Base-by-base conservation (phyloP, 345 rosid genomes). In the Carallia brachiata region DNA sequence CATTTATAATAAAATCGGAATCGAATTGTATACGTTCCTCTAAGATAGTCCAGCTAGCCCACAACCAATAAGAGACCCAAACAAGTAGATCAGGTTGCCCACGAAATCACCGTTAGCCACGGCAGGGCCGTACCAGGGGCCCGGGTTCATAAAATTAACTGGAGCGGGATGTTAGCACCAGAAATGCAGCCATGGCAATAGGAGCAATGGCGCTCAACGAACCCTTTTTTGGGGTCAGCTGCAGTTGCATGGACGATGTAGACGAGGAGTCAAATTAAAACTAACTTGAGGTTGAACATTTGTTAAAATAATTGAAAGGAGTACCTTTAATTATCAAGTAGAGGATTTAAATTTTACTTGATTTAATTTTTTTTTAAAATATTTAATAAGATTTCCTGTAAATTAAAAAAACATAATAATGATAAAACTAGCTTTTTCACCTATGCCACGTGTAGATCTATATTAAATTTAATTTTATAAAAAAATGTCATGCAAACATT, bases 11-110 rank as follows among this genome's bases (percentile, higher is more conserved):
- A n/a, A n/a, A n/a, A n/a, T n/a, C n/a, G 23, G 23, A 23, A 23
- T 23, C 23, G 23, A 23, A 77, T 89, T 87, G 81, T 78, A 89
- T 63, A 89, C 78, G 71, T 88, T 84, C 34, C 85, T 85, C 68
- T 89, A 90, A 78, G 89, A 40, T 23, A 90, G 82, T 4, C 93
- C 93, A 13, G 98, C 97, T 17, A 90, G 81, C 9, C 97, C 98
- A 58, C 96, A 93, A 1, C 98, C 98, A 18, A 89, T 1, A 15
- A 90, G 91, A 37, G 96, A 93, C 6, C 97, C 96, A 19, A 81
- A 91, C 98, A 95, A 92, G 74, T 92, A 90, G 84, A 90, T 85
- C 92, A 91, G 90, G 76, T 88, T 89, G 79, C 83, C 96, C 3
- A 79, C 82, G 90, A 82, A 93, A 75, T 93, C 84, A 4, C 97